Evolutionary conservation across 1,284 basidiomycete species (phyloP), one percentile per base, ranked within the genome.

Genomic region (Caloboletus firmus): DNA sequence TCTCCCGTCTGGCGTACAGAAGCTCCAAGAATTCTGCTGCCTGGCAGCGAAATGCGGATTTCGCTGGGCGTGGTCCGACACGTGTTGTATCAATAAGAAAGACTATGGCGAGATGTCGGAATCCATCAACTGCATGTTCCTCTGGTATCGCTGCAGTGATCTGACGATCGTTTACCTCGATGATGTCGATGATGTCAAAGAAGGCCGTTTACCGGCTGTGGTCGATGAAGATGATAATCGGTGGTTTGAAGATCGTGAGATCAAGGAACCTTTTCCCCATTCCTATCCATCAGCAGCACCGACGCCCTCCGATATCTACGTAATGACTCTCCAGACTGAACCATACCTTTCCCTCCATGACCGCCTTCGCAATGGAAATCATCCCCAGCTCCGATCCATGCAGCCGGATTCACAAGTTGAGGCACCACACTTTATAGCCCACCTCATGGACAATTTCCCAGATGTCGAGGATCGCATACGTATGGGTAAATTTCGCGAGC

Each of bases 31-130:
- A 22, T 67, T 62, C 12, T 64, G 63, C 22, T 58, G 53, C n/a
- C 12, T 53, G 3, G 65, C 54, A 12, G 59, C 53, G 1, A 59
- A 64, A 37, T 54, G 53, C 12, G 65, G 65, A 1, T 65, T 50
- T 50, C 58, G 59, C 9, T 65, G 63, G 65, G 63, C 56, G 17
- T 65, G 63, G 65, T 42, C 52, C 1, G 65, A 68, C 40, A 67
- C 65, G 11, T 64, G 63, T 37, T 67, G 63, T 18, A 67, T 64
- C 12, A 51, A 64, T 39, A 61, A 65, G 26, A 43, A 35, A 44
- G 55, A 54, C 30, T 59, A 46, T 39, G 48, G 51, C 0, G 63
- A 67, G 43, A 55, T 40, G 8, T 54, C 59, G n/a, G 56, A 66
- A 47, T 65, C 63, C 18, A 53, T 64, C 46, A 64, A 62, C 18